Evolutionary conservation across 139 green algal species (phyloP).

Genomic region (Picochlorum sp.): DNA sequence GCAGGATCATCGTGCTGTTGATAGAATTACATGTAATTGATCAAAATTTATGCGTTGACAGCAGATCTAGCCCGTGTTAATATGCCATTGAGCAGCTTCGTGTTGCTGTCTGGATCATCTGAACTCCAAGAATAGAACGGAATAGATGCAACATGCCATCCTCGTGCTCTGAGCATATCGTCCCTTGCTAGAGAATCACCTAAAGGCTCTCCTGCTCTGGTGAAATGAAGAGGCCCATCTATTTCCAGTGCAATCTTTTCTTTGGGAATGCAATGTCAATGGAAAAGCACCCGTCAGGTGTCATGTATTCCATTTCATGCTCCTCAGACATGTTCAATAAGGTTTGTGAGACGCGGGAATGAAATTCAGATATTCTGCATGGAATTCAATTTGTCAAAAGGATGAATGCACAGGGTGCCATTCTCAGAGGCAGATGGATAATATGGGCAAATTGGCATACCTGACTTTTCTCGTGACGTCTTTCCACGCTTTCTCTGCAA

Average conservation of each 20-base stretch:
- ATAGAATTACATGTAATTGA: background rate
- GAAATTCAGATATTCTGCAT: conserved; percentile 22
- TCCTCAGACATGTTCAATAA: conserved; percentile 23
- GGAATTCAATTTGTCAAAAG: background rate
- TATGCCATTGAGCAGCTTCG: too few species aligned
- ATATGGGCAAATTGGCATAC: background rate
- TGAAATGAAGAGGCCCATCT: conserved; percentile 50
- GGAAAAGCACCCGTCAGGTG: conserved; percentile 36
- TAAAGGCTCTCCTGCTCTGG: conserved; percentile 36
- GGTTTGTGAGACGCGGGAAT: conserved; percentile 31
- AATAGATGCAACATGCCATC: conserved; percentile 35
- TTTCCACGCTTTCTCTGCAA: background rate
- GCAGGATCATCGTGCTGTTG: conserved; percentile 10
- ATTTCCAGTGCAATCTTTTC: conserved; percentile 40
- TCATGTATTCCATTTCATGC: conserved; percentile 40
- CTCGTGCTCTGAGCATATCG: conserved; percentile 26
- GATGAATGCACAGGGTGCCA: too few species aligned
- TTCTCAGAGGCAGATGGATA: background rate
- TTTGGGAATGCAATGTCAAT: conserved; percentile 38
- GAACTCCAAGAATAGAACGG: conserved; percentile 39
- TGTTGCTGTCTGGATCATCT: conserved; percentile 4
- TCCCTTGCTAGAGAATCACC: conserved; percentile 15
- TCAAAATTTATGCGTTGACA: background rate
- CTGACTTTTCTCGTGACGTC: background rate
- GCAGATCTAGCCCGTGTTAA: too few species aligned